Base-by-base conservation (phyloP, 139 green algal genomes). In the Chlamydomonas schloesseri region DNA sequence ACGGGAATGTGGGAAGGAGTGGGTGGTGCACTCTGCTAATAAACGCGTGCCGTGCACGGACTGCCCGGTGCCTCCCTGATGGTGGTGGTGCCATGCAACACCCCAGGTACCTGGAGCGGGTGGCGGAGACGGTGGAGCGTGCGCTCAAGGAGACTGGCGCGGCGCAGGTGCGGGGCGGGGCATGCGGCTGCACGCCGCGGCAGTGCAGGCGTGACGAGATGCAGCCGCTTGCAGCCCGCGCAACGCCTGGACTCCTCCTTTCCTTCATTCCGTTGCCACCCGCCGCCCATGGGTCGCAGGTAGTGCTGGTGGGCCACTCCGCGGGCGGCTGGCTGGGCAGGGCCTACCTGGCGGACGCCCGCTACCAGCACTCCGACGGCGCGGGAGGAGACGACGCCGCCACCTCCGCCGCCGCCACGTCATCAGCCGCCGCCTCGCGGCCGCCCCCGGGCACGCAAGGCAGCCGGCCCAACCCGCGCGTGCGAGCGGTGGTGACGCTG, bases 281-380 rank as follows among this genome's bases (percentile, higher is more conserved):
- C 9, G 14, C 34, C 58, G 15, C 26, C 73, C 50, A n/a, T n/a
- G n/a, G n/a, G n/a, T n/a, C 23, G 31, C 89, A 93, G 76, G 93
- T 94, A 46, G 74, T 90, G 28, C 60, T 96, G 33, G 85, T 96
- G 17, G 88, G 87, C 26, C 94, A 96, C 78, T 93, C 84, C 37
- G 94, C 94, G 6, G 94, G 94, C 36, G 94, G 94, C 67, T 97
- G 94, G 93, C 88, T 97, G 69, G 94, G 84, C 6, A 81, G 94
- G 0, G 93, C 93, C 3, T 96, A 92, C 87, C 37, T 95, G 18
- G 94, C 64, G 0, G 88, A 91, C 76, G 71, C 77, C 2, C n/a
- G 42, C 8, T 89, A 88, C 81, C 76, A 83, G 60, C 37, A 9
- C 23, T 13, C n/a, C 18, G 73, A 64, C 73, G 28, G 1, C 1